phyloP scores from a whole-genome alignment of 768 basidiomycete species.

The Mycena pura region DNA sequence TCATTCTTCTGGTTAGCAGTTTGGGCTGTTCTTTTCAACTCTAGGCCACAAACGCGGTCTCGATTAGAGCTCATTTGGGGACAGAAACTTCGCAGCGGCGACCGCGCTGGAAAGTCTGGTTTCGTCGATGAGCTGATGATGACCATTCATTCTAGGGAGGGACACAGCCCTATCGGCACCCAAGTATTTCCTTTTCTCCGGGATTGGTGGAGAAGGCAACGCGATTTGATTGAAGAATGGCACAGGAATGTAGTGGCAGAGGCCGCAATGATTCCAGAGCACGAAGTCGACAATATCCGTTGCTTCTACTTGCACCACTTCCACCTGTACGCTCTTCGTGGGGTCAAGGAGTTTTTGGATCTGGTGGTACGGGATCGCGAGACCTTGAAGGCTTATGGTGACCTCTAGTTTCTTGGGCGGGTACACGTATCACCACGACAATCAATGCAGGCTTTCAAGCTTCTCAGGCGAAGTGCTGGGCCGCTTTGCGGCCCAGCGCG shows the following conservation, averaged over 20 bases:
- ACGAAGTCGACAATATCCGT: too few species aligned
- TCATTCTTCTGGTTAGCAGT: constrained; percentile 21
- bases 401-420: too few species aligned
- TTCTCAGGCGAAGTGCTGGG: too few species aligned
- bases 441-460: too few species aligned
- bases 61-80: background rate
- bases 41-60: background rate
- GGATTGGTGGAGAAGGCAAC: background rate
- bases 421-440: background rate
- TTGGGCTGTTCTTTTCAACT: constrained; percentile 24
- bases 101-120: background rate
- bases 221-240: background rate
- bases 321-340: background rate
- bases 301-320: background rate
- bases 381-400: background rate
- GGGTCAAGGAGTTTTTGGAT: constrained; percentile 1
- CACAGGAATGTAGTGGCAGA: background rate
- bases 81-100: background rate
- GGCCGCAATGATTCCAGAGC: background rate
- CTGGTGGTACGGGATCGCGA: background rate
- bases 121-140: background rate
- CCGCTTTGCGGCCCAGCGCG: too few species aligned
- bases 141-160: background rate
- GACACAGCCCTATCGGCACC: background rate
- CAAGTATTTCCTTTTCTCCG: background rate